phyloP scores from a whole-genome alignment of 371 early-diverging fungal species.

The Umbelopsis sp. region DNA sequence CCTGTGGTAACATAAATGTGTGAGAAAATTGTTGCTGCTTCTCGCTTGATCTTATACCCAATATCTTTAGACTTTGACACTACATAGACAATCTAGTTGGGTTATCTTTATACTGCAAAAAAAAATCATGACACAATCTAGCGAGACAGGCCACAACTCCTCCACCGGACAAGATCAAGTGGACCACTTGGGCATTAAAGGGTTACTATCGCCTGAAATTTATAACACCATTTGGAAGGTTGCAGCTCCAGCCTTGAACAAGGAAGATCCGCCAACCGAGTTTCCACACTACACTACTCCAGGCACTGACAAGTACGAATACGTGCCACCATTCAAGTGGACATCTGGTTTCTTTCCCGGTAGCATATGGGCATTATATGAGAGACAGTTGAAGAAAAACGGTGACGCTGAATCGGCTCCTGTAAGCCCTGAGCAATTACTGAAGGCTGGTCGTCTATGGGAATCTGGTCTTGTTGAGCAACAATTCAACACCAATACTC shows the following conservation, averaged over 20 bases:
- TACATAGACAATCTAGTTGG: too few relatives aligned
- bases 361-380: constrained; percentile 16
- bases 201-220: constrained; percentile 6
- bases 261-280: constrained; percentile 1
- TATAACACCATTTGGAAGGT: constrained; percentile 11
- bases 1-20: too few relatives aligned
- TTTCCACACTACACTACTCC: constrained; percentile 15
- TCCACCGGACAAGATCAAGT: not conserved
- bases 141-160: too few relatives aligned
- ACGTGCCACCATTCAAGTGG: constrained; percentile 4
- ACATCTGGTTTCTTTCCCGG: constrained; percentile 17
- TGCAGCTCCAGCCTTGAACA: constrained; percentile 9
- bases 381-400: constrained; percentile 7
- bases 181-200: not conserved
- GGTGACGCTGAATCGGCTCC: constrained; percentile 3
- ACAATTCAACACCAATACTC: constrained; percentile 16
- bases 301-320: constrained; percentile 17
- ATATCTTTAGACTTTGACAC: too few relatives aligned
- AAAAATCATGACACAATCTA: not conserved
- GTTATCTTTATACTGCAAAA: too few relatives aligned
- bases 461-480: constrained; percentile 16
- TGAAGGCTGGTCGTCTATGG: constrained; percentile 12
- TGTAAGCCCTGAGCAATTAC: constrained; percentile 7
- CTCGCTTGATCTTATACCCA: too few relatives aligned
- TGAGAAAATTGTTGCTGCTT: too few relatives aligned